Evolutionary conservation across 257 asterid species (phyloP).

Genomic region (Scutellaria barbata): DNA sequence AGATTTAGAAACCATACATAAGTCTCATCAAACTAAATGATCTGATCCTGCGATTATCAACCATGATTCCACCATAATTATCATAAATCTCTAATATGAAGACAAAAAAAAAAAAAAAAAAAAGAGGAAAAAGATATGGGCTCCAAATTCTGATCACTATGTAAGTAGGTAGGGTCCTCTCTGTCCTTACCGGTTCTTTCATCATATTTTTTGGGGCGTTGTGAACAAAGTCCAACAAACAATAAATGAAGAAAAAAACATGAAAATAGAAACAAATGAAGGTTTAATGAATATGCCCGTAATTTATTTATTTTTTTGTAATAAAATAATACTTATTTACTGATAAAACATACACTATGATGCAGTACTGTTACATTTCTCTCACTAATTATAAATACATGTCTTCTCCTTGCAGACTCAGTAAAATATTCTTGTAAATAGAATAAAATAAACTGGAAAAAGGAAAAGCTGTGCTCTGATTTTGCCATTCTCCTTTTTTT

Average conservation of each 20-base stretch:
- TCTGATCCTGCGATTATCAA: constrained; percentile 8
- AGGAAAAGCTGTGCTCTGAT: constrained; percentile 51
- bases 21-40: neutral
- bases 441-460: constrained; percentile 38
- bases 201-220: constrained; percentile 41
- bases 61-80: constrained; percentile 26
- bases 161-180: constrained; percentile 38
- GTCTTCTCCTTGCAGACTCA: constrained; percentile 35
- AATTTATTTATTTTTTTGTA: neutral
- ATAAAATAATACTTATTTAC: neutral
- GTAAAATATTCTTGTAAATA: constrained; percentile 42
- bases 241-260: constrained; percentile 19
- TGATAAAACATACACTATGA: constrained; percentile 30
- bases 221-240: constrained; percentile 35
- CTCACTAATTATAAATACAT: constrained; percentile 26
- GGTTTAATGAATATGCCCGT: neutral
- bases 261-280: constrained; percentile 15
- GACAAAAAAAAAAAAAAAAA: neutral
- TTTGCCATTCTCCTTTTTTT: constrained; percentile 27
- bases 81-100: neutral
- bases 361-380: constrained; percentile 36
- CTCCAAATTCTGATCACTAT: constrained; percentile 38
- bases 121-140: constrained; percentile 5
- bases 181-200: constrained; percentile 33
- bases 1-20: neutral